phyloP scores from a whole-genome alignment of 805 yeast species.

The Maudiozyma serrabonitensis region DNA sequence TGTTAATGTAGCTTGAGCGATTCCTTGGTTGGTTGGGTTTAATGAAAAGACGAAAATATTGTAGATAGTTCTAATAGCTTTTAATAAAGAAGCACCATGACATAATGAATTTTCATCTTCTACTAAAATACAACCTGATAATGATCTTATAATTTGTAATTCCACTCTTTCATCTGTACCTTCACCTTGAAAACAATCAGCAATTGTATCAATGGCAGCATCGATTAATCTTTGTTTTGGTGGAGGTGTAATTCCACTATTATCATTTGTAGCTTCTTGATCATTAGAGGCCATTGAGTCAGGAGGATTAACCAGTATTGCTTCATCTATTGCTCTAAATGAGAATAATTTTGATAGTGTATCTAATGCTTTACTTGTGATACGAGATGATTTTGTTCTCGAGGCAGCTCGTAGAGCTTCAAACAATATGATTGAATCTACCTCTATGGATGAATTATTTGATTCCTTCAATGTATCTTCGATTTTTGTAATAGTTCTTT shows the following conservation, averaged over 20 bases:
- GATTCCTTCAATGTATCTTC: conserved; percentile 20
- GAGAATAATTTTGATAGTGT: conserved; percentile 81
- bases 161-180: conserved; percentile 85
- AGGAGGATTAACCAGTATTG: conserved; percentile 40
- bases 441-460: conserved; percentile 18
- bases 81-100: conserved; percentile 81
- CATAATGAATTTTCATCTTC: conserved; percentile 60
- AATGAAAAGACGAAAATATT: conserved; percentile 82
- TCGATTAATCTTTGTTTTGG: conserved; percentile 57
- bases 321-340: conserved; percentile 61
- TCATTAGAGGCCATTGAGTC: conserved; percentile 30
- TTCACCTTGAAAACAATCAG: conserved; percentile 83
- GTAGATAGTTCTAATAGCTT: conserved; percentile 88
- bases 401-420: conserved; percentile 72
- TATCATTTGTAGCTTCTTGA: conserved; percentile 15
- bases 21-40: conserved; percentile 75
- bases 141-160: conserved; percentile 84
- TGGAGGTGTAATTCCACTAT: conserved; percentile 40
- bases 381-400: conserved; percentile 53
- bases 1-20: conserved; percentile 90
- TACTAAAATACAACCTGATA: conserved; percentile 78
- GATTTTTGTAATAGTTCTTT: conserved; percentile 26
- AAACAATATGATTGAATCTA: conserved; percentile 49
- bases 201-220: conserved; percentile 74
- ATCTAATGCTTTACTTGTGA: conserved; percentile 70